Base-by-base conservation (phyloP, 148 eudicot genomes). In the Rhododendron molle region DNA sequence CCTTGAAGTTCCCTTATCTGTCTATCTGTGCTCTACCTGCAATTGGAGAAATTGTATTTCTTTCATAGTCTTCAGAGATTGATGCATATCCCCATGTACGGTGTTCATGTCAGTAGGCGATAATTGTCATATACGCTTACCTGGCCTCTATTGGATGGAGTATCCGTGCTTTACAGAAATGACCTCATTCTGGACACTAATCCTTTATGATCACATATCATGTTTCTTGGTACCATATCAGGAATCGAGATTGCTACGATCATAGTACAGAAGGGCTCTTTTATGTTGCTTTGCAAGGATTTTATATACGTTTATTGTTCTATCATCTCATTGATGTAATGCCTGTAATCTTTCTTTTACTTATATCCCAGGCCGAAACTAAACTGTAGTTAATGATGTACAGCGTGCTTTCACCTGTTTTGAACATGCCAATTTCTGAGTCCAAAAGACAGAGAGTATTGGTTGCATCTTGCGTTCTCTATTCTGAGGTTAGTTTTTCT, bases 331-430 rank as follows among this genome's bases (percentile, higher is more conserved):
- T 21, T 76, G 69, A 16, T 78, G 40, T 30, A 79, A 15, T 83
- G 67, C 32, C 71, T 76, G 65, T 71, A 73, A 38, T 50, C 21
- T 58, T 50, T 32, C 32, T 85, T 85, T 79, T 32, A 54, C 62
- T 76, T 32, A 56, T 54, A 78, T 84, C 78, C 52, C 38, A 28
- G 83, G 69, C 16, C 14, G 36, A 76, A 77, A 40, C 81, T 85
- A 32, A 81, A 74, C 72, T 23, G 52, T 82, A 83, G 52, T 90
- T 84, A 58, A 79, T 89, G 83, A 18, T 89, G 14, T 92, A 88
- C 98, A 97, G 99, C 86, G 99, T 97, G 86, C 95, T 97, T 87
- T 95, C 99, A 78, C 99, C 99, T 74, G 89, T 97, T 80, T 88
- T 97, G 81, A 95, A 95, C 90, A 93, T 93, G 96, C 96, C 98